Conservation (phyloP, 1,139 yeast species). For the Pichia inconspicua region DNA sequence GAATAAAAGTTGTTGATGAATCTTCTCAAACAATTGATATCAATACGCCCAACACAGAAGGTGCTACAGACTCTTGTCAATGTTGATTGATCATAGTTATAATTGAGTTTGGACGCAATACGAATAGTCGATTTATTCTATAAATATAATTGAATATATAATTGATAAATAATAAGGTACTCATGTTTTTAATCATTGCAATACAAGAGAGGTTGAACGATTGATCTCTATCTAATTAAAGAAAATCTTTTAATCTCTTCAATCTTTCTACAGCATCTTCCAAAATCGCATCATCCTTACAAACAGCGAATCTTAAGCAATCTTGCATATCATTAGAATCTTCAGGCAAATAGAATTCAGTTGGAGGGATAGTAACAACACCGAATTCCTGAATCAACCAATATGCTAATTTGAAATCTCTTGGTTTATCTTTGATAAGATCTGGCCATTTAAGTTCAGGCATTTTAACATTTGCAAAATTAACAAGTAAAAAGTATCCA, state of each 20-base stretch:
- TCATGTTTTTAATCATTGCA: no score
- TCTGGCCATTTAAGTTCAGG: slow-evolving; percentile 60
- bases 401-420: slow-evolving; percentile 81
- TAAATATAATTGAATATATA: background rate
- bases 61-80: slow-evolving; percentile 22
- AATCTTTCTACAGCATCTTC: slow-evolving; percentile 77
- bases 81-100: slow-evolving; percentile 15
- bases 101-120: background rate
- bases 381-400: slow-evolving; percentile 92
- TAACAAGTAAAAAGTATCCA: slow-evolving; percentile 85
- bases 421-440: slow-evolving; percentile 59
- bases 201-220: background rate
- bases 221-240: background rate
- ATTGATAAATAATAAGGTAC: background rate
- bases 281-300: slow-evolving; percentile 78
- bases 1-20: background rate
- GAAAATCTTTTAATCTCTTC: slow-evolving; percentile 56
- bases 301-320: slow-evolving; percentile 86
- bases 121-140: background rate
- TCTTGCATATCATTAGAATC: slow-evolving; percentile 28
- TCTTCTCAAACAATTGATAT: slow-evolving; percentile 27
- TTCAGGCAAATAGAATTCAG: slow-evolving; percentile 57
- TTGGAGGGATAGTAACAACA: slow-evolving; percentile 93
- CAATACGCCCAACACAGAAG: slow-evolving; percentile 19
- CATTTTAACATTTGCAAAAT: slow-evolving; percentile 70